phyloP scores from a whole-genome alignment of 768 basidiomycete species.

The Panus rudis region DNA sequence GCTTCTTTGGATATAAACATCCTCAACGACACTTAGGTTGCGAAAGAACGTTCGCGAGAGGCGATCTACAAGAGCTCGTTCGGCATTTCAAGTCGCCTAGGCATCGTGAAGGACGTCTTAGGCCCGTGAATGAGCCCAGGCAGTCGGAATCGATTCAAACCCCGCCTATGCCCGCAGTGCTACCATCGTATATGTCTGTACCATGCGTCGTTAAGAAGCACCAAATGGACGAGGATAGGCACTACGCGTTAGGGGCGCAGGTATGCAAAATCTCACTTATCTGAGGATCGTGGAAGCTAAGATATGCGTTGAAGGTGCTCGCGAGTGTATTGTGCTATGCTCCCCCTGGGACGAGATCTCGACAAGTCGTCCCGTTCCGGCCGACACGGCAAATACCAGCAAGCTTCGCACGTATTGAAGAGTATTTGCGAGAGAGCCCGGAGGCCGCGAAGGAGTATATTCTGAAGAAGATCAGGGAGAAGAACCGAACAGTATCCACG shows the following conservation, averaged over 20 bases:
- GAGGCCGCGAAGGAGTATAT: constrained; percentile 17
- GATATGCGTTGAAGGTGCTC: constrained; percentile 34
- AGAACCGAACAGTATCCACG: constrained; percentile 17
- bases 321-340: constrained; percentile 36
- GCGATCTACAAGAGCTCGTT: constrained; percentile 37
- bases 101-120: constrained; percentile 28
- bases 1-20: not conserved
- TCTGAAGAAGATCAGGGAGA: constrained; percentile 23
- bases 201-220: constrained; percentile 36
- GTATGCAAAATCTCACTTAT: constrained; percentile 30
- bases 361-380: constrained; percentile 34
- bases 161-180: constrained; percentile 31
- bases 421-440: constrained; percentile 8
- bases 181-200: constrained; percentile 48
- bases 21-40: constrained; percentile 27
- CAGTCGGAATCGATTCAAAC: constrained; percentile 25
- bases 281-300: constrained; percentile 10
- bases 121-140: constrained; percentile 28
- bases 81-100: constrained; percentile 41
- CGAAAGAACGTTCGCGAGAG: constrained; percentile 39
- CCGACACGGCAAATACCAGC: constrained; percentile 17
- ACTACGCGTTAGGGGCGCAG: constrained; percentile 45
- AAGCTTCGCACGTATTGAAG: constrained; percentile 10
- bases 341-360: constrained; percentile 32
- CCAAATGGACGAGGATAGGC: constrained; percentile 43